Conservation (phyloP, 768 basidiomycete genomes). For the Xerocomellus intermedius region DNA sequence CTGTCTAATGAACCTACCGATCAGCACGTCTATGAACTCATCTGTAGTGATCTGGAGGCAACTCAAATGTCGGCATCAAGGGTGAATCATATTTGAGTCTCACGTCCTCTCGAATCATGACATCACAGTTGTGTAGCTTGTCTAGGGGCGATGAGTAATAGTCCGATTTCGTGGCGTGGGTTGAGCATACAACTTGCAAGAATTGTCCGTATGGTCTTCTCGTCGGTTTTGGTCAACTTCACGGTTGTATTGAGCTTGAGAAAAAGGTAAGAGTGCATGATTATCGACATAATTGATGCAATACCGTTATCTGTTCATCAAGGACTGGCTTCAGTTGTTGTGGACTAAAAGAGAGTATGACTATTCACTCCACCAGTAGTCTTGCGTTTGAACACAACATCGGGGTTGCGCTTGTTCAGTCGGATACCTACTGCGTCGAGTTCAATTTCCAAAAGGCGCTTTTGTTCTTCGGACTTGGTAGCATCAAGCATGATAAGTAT, state of each 20-base stretch:
- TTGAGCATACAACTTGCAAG: constrained; percentile 72
- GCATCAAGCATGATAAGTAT: constrained; percentile 93
- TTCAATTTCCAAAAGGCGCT: constrained; percentile 83
- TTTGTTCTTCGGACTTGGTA: constrained; percentile 91
- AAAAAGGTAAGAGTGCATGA: neutral
- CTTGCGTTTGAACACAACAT: constrained; percentile 92
- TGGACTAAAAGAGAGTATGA: neutral
- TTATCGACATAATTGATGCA: neutral
- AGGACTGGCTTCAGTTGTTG: neutral
- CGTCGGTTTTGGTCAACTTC: constrained; percentile 91
- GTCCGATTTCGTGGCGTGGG: neutral
- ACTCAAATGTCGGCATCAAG: constrained; percentile 2
- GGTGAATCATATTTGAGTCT: constrained; percentile 10
- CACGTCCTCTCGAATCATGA: constrained; percentile 98
- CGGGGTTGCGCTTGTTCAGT: constrained; percentile 85
- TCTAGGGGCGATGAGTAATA: constrained; percentile 42
- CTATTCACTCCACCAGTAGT: constrained; percentile 83
- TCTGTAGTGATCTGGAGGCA: constrained; percentile 81
- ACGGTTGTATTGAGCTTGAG: constrained; percentile 82
- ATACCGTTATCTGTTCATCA: constrained; percentile 63
- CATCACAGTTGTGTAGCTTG: constrained; percentile 91
- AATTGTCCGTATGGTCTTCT: constrained; percentile 91
- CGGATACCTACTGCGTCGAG: constrained; percentile 96
- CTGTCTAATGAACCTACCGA: constrained; percentile 50
- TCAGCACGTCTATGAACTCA: constrained; percentile 97